phyloP scores from a whole-genome alignment of 2,329 filamentous ascomycete genomes.

The Colletotrichum horii region DNA sequence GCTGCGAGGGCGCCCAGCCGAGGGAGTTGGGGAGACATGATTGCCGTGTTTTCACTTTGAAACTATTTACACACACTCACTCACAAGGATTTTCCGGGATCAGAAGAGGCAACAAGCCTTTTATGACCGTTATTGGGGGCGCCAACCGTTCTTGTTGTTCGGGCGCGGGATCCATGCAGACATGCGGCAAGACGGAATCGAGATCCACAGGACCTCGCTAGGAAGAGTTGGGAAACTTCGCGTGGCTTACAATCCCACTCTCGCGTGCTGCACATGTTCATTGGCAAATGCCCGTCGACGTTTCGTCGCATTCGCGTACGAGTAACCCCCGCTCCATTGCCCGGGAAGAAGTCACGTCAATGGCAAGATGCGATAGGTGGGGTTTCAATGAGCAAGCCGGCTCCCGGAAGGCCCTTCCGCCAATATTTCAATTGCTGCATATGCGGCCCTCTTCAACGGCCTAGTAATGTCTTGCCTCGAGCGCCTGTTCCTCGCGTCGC shows the following conservation, averaged over 20 bases:
- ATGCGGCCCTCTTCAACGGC: not conserved
- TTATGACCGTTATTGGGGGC: not conserved
- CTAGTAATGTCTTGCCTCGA: not conserved
- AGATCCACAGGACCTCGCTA: not conserved
- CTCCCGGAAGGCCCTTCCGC: not conserved
- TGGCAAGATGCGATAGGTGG: not conserved
- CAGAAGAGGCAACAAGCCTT: not conserved
- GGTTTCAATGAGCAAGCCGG: not conserved
- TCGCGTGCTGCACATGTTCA: not conserved
- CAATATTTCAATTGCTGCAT: not conserved
- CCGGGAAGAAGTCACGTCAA: not conserved
- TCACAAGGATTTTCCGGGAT: not conserved
- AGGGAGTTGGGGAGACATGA: not conserved
- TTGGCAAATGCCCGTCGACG: not conserved
- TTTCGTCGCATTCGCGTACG: not conserved
- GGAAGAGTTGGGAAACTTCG: not conserved
- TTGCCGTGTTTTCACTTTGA: not conserved
- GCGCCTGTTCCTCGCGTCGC: not conserved
- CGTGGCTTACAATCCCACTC: not conserved
- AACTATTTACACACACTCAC: fast-evolving
- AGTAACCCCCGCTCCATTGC: not conserved
- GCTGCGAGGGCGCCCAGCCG: not conserved
- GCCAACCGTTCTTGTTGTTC: not conserved
- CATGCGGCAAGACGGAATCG: not conserved
- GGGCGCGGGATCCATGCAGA: not conserved